Percentiles rank a stretch among this genome's conserved stretches.
Conservation (phyloP, 169 alveolate species). For the Cryptosporidium felis region DNA sequence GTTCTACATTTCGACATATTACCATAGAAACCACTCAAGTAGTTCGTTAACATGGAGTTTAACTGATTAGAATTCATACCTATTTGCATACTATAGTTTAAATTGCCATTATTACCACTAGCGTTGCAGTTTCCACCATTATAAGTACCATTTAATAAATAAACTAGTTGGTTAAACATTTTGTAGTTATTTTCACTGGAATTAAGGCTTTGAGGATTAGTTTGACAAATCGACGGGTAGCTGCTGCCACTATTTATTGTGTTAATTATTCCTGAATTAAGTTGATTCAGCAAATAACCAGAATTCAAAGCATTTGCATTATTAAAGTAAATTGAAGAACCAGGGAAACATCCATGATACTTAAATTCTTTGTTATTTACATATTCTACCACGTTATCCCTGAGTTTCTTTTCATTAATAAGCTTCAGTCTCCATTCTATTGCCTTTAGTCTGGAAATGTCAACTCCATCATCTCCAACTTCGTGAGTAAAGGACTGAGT, state of each 20-base stretch:
- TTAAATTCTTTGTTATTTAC: conserved; percentile 53
- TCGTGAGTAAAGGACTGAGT: conserved; percentile 66
- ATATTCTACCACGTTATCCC: conserved; percentile 58
- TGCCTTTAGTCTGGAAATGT: conserved; percentile 57
- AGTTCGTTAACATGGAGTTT: not conserved
- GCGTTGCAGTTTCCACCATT: no score
- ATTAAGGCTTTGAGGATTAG: not conserved
- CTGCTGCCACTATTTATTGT: not conserved
- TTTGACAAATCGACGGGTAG: not conserved
- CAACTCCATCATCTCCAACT: conserved; percentile 43
- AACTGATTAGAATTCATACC: not conserved
- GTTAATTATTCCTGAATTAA: not conserved
- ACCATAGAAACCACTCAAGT: not conserved
- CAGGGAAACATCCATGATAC: not conserved
- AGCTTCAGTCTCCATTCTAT: conserved; percentile 55
- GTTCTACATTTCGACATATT: not conserved
- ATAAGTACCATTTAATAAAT: not conserved
- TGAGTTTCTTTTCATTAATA: conserved; percentile 45
- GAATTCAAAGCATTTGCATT: not conserved
- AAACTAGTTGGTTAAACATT: not conserved
- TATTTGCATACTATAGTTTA: not conserved
- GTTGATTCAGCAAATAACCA: not conserved
- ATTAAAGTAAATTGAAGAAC: no score
- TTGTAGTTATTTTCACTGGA: not conserved
- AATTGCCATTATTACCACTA: not conserved